Conservation (phyloP, 441 rosid genomes). For the Adansonia rubrostipa region DNA sequence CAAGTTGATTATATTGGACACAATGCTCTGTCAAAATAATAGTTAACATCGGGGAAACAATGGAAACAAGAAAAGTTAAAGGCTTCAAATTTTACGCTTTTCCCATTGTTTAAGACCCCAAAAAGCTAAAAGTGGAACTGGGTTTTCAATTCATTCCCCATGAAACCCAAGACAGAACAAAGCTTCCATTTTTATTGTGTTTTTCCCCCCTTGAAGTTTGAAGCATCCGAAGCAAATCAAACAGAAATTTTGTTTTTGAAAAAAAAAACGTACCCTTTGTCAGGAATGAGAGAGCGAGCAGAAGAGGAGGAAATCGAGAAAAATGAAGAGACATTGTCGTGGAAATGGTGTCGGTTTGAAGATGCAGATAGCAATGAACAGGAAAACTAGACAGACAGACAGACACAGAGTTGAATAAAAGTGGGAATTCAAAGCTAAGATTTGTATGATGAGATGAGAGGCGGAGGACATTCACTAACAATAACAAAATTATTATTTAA, state of each 20-base stretch:
- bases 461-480: background rate
- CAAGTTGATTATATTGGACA: background rate
- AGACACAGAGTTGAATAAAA: background rate
- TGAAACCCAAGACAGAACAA: background rate
- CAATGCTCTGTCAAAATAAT: background rate
- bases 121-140: slow-evolving; percentile 22
- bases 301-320: background rate
- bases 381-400: background rate
- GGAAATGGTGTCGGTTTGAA: slow-evolving; percentile 14
- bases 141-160: background rate
- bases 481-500: background rate
- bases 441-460: slow-evolving; percentile 28
- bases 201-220: background rate
- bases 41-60: background rate
- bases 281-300: background rate
- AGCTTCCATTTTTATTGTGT: background rate
- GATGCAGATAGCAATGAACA: slow-evolving; percentile 8
- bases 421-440: slow-evolving; percentile 34
- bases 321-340: background rate
- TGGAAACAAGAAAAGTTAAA: slow-evolving; percentile 5
- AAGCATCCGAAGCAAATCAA: slow-evolving; percentile 13
- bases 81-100: background rate
- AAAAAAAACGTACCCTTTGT: slow-evolving; percentile 27
- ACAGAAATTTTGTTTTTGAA: background rate
- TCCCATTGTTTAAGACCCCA: background rate